Percentiles rank a stretch among this genome's conserved stretches.
phyloP scores from a whole-genome alignment of 331 rosid species.

The Acacia pycnantha region DNA sequence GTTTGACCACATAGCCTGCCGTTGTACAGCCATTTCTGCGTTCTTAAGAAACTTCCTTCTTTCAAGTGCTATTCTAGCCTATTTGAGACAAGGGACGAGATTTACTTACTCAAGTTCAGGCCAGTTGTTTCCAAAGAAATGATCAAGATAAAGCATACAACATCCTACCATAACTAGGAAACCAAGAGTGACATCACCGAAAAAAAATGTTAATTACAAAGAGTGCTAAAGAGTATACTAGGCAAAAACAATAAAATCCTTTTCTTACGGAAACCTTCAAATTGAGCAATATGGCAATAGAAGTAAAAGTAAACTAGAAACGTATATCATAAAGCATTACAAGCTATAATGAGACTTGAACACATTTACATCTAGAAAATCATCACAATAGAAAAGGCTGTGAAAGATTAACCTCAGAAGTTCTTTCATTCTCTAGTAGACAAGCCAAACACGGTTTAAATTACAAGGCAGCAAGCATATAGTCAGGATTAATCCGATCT shows the following conservation, averaged over 20 bases:
- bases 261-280: background rate
- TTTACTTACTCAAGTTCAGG: slow-evolving; percentile 31
- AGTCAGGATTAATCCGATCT: slow-evolving; percentile 20
- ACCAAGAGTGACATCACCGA: background rate
- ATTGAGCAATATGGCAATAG: slow-evolving; percentile 8
- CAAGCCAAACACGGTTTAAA: slow-evolving; percentile 22
- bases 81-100: slow-evolving; percentile 36
- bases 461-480: slow-evolving; percentile 1
- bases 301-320: background rate
- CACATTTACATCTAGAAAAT: slow-evolving; percentile 1
- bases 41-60: slow-evolving; percentile 89
- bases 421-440: background rate
- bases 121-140: background rate
- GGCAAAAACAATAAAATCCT: background rate
- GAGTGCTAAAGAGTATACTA: slow-evolving; percentile 9
- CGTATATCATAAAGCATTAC: background rate
- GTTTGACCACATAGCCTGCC: slow-evolving; percentile 97
- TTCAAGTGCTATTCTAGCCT: slow-evolving; percentile 98
- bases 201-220: background rate
- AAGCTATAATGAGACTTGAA: background rate
- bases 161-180: background rate
- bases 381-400: background rate
- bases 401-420: slow-evolving; percentile 8
- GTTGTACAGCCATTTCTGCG: slow-evolving; percentile 93
- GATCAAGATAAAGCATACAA: background rate